phyloP scores from a whole-genome alignment of 176 grass and related monocot species.

The Avena eriantha region DNA sequence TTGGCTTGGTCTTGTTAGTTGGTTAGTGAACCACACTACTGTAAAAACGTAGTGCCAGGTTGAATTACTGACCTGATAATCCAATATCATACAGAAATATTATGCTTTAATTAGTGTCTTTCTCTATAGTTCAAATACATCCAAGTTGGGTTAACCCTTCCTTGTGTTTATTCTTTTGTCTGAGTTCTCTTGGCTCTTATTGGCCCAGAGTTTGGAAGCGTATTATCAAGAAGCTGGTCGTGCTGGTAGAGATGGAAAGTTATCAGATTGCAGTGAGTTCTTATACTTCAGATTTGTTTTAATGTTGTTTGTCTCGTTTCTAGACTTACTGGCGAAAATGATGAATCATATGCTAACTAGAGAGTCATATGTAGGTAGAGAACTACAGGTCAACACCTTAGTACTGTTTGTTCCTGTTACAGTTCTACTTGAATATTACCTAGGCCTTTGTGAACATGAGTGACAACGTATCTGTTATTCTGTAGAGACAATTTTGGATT shows the following conservation, averaged over 20 bases:
- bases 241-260: constrained; percentile 92
- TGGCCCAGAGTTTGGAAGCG: constrained; percentile 92
- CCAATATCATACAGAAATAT: not conserved
- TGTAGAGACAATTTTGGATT: not conserved
- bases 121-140: constrained; percentile 20
- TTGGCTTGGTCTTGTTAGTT: not conserved
- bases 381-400: too few species aligned
- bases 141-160: constrained; percentile 1
- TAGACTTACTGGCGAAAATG: constrained; percentile 10
- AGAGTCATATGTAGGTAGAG: not conserved
- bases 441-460: not conserved
- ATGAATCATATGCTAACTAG: not conserved
- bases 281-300: constrained; percentile 29
- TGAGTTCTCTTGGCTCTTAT: constrained; percentile 37
- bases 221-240: constrained; percentile 99
- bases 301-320: not conserved
- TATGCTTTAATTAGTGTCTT: not conserved
- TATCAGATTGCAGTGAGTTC: constrained; percentile 87
- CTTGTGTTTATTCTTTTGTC: constrained; percentile 25
- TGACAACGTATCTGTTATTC: not conserved
- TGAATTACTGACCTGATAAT: constrained; percentile 4
- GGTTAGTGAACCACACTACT: not conserved
- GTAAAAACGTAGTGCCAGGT: not conserved
- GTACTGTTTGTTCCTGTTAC: not conserved
- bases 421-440: not conserved